These are phyloP conservation scores for Hypomontagnella monticulosa DNA, from an alignment of 495 filamentous ascomycete genomes.

Conservation along the genomic window DNA sequence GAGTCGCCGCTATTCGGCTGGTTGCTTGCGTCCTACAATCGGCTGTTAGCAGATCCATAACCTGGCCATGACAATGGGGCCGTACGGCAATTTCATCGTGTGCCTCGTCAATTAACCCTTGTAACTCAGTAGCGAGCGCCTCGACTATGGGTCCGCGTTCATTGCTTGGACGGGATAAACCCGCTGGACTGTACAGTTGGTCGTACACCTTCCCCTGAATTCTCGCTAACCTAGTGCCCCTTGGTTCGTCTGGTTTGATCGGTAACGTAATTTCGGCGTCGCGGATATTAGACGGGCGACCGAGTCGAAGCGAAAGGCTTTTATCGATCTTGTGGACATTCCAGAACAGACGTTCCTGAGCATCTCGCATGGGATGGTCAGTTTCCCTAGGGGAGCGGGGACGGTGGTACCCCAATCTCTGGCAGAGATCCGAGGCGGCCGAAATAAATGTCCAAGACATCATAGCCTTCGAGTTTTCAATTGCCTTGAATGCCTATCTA, in stretches of 20 bases:
- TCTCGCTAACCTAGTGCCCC: conserved; percentile 1
- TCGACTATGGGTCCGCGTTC: not conserved
- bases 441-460: conserved; percentile 10
- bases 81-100: conserved; percentile 5
- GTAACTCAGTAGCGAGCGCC: not conserved
- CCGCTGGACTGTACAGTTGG: conserved; percentile 7
- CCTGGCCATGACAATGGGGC: not conserved
- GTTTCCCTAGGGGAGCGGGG: not conserved
- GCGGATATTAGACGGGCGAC: conserved; percentile 2
- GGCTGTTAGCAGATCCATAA: not conserved
- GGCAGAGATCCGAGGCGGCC: conserved; percentile 7
- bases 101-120: not conserved
- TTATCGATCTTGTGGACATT: not conserved
- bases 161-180: conserved; percentile 1
- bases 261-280: conserved; percentile 9
- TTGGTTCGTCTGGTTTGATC: not conserved
- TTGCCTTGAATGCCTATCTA: conserved; percentile 6
- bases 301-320: conserved; percentile 7
- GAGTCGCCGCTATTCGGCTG: not conserved
- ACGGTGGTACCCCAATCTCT: conserved; percentile 9
- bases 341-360: conserved; percentile 19
- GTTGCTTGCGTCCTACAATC: not conserved
- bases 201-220: conserved; percentile 14
- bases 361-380: not conserved
- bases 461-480: conserved; percentile 3